A percentile compares a stretch with the other conserved stretches of the same genome.
Conservation (phyloP, 108 stramenopile species). For the Parietichytrium sp. region DNA sequence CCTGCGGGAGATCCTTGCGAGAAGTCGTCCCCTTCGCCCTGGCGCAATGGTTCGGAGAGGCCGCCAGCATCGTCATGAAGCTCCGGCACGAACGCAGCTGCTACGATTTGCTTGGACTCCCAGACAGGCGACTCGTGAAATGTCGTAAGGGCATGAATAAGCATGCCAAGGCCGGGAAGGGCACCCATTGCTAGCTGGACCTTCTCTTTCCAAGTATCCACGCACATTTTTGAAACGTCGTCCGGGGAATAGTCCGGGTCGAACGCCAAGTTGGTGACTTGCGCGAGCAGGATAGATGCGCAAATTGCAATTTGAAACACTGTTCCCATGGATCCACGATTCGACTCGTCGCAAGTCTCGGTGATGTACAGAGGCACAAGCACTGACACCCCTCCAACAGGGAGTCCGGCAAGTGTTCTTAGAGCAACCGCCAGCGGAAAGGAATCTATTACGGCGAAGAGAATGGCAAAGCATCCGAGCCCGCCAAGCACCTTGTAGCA, state of each 20-base stretch:
- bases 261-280: neutral
- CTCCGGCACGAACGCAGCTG: too few species aligned
- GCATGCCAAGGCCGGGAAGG: neutral
- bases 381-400: slow-evolving; percentile 6
- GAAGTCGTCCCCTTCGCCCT: too few species aligned
- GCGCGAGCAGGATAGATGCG: neutral
- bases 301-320: slow-evolving; percentile 19
- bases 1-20: too few species aligned
- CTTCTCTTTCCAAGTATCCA: slow-evolving; percentile 22
- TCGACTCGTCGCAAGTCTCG: neutral
- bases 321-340: slow-evolving; percentile 4
- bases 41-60: too few species aligned
- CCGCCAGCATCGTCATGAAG: too few species aligned
- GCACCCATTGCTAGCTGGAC: neutral
- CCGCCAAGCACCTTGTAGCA: neutral
- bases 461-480: neutral
- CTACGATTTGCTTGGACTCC: too few species aligned
- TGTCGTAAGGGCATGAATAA: neutral
- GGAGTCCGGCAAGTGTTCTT: neutral
- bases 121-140: slow-evolving; percentile 19
- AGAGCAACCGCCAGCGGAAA: neutral
- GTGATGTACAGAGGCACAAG: slow-evolving; percentile 20
- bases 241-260: neutral
- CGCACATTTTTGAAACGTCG: neutral
- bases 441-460: neutral